A percentile compares a stretch with the other conserved stretches of the same genome.
Evolutionary conservation across 2,329 filamentous ascomycete species (phyloP).

Genomic region (Aotearoamyces nothofagi): DNA sequence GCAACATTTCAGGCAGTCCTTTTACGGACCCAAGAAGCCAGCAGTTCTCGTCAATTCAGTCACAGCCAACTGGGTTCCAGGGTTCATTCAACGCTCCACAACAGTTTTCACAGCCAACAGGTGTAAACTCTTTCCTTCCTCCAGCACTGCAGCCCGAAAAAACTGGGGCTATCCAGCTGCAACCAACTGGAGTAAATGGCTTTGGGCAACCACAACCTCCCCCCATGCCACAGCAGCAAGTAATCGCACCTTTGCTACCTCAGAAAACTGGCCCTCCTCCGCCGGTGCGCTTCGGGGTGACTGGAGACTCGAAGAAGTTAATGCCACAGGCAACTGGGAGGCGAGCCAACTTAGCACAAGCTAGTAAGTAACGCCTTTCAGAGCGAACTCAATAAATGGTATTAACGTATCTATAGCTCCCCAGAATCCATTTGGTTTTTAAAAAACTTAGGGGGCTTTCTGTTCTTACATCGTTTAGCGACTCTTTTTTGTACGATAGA

Average conservation of each 20-base stretch:
- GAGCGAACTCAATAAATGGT: conserved; percentile 3
- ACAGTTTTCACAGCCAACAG: conserved; percentile 18
- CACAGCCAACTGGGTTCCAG: conserved; percentile 32
- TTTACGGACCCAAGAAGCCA: conserved; percentile 40
- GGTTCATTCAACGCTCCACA: conserved; percentile 25
- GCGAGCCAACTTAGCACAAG: conserved; percentile 81
- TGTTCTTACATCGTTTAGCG: conserved; percentile 4
- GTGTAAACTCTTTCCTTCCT: conserved; percentile 42
- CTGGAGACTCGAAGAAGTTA: conserved; percentile 57
- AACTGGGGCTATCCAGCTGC: conserved; percentile 35
- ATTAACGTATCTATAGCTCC: conserved; percentile 31
- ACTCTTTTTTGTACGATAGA: conserved; percentile 2
- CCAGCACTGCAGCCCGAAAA: conserved; percentile 43
- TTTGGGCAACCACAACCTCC: conserved; percentile 31
- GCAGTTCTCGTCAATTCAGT: conserved; percentile 32
- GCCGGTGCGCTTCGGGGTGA: conserved; percentile 76
- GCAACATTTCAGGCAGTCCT: conserved; percentile 28
- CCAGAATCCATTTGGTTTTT: conserved; percentile 58
- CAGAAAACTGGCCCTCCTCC: conserved; percentile 80
- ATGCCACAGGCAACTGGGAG: conserved; percentile 76
- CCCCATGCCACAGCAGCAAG: conserved; percentile 38
- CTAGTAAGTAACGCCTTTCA: conserved; percentile 56
- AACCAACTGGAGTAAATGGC: conserved; percentile 34
- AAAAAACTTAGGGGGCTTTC: conserved; percentile 14
- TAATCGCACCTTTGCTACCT: conserved; percentile 48